Base-by-base conservation (phyloP, 352 stramenopile genomes). In the Pythium monospermum region DNA sequence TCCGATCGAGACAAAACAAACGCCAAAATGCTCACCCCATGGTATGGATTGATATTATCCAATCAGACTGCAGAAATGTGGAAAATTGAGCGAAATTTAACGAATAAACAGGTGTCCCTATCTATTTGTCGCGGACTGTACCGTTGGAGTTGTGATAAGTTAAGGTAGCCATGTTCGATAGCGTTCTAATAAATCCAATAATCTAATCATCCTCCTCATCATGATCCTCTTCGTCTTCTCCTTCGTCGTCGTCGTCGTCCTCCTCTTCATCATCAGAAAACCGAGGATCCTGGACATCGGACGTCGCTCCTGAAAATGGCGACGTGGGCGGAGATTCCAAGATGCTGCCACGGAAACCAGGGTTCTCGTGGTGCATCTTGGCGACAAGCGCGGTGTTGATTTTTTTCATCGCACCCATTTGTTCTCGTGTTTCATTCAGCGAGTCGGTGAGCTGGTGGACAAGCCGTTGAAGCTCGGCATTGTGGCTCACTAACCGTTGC, bases 381-480 rank as follows among this genome's bases (percentile, higher is more conserved):
- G 71, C 69, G 16, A 84, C 67, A n/a, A 93, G 61, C 22, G 81
- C 73, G 28, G 61, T 67, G 50, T 93, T 93, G 49, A 91, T 86
- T 46, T 76, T 76, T 65, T 85, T 87, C 22, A 83, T 71, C 3
- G 76, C 76, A n/a, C 61, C 55, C 35, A 89, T 56, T 57, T 93
- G 82, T 49, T 89, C 77, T n/a, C 68, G 71, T 0, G 71, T 69
- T 31, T 88, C 80, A 36, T 75, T 76, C 15, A 93, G 56, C 11
- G 75, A 80, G 53, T 91, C 77, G 3, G 76, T 85, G 11, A 91
- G 59, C 53, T 91, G 69, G 26, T 88, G 68, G n/a, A 93, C 67
- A 16, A 81, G 73, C 4, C 76, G 72, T 56, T 89, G 75, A 5
- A 93, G 54, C 42, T 87, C 76, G 1, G 74, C 22, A 31, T 91